A percentile compares a stretch with the other conserved stretches of the same genome.
Evolutionary conservation across 2,329 filamentous ascomycete species (phyloP).

Genomic region (Colletotrichum spinosum): DNA sequence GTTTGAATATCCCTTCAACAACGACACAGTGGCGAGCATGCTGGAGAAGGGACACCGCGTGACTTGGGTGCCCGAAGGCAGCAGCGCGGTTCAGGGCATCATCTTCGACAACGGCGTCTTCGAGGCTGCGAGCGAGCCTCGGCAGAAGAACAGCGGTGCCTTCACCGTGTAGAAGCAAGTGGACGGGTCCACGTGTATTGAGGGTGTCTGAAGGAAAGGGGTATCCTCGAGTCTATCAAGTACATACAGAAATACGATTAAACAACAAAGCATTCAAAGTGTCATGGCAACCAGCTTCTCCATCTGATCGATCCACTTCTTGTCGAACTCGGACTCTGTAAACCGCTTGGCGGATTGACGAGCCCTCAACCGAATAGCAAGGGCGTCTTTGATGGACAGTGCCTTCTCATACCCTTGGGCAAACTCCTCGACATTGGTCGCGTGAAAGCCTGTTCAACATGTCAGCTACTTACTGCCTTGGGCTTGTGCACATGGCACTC

Average conservation of each 20-base stretch:
- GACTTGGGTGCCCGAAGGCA: constrained; percentile 71
- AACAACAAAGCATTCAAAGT: constrained; percentile 20
- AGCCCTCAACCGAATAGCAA: constrained; percentile 81
- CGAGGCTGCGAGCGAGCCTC: constrained; percentile 81
- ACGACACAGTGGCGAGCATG: constrained; percentile 73
- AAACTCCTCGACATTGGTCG: constrained; percentile 82
- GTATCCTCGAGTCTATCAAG: constrained; percentile 52
- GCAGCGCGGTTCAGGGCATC: constrained; percentile 79
- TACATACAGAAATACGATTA: constrained; percentile 37
- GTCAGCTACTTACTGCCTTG: too few species aligned
- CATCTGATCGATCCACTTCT: constrained; percentile 82
- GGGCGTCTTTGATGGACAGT: constrained; percentile 76
- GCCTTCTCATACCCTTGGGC: constrained; percentile 84
- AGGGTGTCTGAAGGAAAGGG: constrained; percentile 42
- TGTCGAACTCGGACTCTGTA: constrained; percentile 86
- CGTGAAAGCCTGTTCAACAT: constrained; percentile 77
- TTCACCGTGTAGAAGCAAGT: constrained; percentile 54
- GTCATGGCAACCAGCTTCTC: constrained; percentile 72
- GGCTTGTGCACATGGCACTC: constrained; percentile 40
- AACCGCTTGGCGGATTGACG: constrained; percentile 85
- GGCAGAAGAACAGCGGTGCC: constrained; percentile 78
- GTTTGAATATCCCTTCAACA: constrained; percentile 78
- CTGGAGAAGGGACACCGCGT: constrained; percentile 75
- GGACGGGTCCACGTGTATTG: constrained; percentile 17
- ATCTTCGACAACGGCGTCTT: constrained; percentile 74